Evolutionary conservation across 352 stramenopile genomes (phyloP).

Genomic region (Globisporangium solare): DNA sequence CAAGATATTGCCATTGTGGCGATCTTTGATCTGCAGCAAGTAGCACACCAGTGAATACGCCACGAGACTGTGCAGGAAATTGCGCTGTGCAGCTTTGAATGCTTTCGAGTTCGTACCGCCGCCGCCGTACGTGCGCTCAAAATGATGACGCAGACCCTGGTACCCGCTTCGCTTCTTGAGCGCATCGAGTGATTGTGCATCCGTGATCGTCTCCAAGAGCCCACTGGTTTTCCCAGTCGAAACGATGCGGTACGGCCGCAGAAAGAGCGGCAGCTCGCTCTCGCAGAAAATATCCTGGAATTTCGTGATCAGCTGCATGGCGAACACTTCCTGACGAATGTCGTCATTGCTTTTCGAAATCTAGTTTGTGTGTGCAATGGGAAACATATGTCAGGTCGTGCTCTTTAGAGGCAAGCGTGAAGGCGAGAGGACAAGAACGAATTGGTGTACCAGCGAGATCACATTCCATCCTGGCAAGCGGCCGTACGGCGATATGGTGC

Average conservation of each 20-base stretch:
- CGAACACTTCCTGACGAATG: conserved; percentile 94
- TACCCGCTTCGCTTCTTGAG: conserved; percentile 91
- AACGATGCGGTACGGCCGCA: conserved; percentile 93
- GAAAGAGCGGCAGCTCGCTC: conserved; percentile 89
- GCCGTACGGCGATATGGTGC: conserved; percentile 79
- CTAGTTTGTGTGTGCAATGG: conserved; percentile 5
- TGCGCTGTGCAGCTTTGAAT: conserved; percentile 50
- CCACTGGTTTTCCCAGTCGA: conserved; percentile 88
- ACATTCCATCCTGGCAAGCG: conserved; percentile 90
- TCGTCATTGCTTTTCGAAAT: conserved; percentile 98
- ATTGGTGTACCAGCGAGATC: conserved; percentile 69
- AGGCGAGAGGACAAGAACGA: neutral
- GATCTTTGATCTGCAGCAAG: conserved; percentile 91
- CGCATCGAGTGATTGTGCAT: conserved; percentile 94
- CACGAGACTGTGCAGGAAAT: conserved; percentile 65
- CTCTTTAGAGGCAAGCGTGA: too few relatives aligned
- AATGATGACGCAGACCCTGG: conserved; percentile 85
- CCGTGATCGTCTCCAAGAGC: conserved; percentile 94
- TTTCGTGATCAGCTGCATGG: conserved; percentile 93
- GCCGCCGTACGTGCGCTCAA: conserved; percentile 84
- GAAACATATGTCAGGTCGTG: neutral
- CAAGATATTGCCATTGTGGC: conserved; percentile 97
- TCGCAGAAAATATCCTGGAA: conserved; percentile 91
- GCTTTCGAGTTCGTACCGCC: conserved; percentile 32
- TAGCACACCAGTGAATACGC: conserved; percentile 80